A percentile compares a stretch with the other conserved stretches of the same genome.
These are phyloP conservation scores for Pterocarpus macrocarpus DNA, from an alignment of 306 rosid species.

Conservation along the genomic window DNA sequence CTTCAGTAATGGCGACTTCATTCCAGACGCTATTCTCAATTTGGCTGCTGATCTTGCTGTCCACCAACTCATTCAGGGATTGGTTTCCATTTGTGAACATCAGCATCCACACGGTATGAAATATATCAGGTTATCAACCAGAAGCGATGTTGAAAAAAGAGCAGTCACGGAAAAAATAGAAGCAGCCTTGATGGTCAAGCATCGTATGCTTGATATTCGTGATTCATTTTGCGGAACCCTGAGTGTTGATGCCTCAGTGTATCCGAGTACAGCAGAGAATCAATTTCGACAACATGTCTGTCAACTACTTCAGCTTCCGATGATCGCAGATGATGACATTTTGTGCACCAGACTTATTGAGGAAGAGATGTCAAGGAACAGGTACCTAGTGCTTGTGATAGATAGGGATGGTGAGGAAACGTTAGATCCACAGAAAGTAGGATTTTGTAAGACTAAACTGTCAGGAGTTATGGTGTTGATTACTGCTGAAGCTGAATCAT, in stretches of 20 bases:
- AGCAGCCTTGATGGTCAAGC: not conserved
- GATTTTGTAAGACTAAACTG: not conserved
- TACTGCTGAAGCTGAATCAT: not conserved
- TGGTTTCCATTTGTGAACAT: not conserved
- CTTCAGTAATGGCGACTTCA: not conserved
- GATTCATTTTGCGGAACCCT: not conserved
- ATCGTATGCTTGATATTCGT: not conserved
- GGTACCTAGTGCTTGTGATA: not conserved
- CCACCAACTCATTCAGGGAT: conserved; percentile 27
- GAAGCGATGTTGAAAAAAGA: conserved; percentile 1
- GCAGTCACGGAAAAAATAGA: not conserved
- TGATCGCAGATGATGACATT: not conserved
- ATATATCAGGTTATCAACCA: conserved; percentile 10
- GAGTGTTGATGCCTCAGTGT: not conserved
- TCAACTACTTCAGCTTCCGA: not conserved
- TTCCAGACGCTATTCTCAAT: conserved; percentile 24
- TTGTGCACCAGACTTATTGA: not conserved
- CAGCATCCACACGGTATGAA: not conserved
- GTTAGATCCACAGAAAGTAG: not conserved
- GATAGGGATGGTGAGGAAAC: not conserved
- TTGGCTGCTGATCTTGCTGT: conserved; percentile 30
- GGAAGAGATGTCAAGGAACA: not conserved
- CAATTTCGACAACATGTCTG: not conserved
- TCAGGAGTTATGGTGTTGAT: conserved; percentile 14
- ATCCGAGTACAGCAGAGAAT: not conserved